Conservation (phyloP, 495 filamentous ascomycete genomes). For the Penicillium roqueforti region DNA sequence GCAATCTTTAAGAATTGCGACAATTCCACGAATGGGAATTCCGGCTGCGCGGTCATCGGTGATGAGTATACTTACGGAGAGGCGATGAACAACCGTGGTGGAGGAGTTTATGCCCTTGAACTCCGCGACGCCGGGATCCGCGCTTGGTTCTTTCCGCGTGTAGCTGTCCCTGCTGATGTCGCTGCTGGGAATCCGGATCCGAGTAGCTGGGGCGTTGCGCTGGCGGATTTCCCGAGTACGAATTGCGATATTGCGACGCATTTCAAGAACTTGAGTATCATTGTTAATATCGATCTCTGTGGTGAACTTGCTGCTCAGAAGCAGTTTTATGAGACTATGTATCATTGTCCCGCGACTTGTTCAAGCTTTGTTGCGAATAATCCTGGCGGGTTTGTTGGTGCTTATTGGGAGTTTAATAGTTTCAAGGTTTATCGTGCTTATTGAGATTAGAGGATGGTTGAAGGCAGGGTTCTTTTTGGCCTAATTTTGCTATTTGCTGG, state of each 20-base stretch:
- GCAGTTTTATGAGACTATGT: conserved; percentile 37
- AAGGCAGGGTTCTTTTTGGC: background rate
- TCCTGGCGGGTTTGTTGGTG: conserved; percentile 35
- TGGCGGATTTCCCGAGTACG: conserved; percentile 51
- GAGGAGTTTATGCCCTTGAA: conserved; percentile 49
- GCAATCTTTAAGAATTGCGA: conserved; percentile 31
- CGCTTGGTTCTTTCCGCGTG: conserved; percentile 46
- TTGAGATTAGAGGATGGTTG: background rate
- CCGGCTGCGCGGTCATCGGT: conserved; percentile 44
- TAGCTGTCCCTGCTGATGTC: conserved; percentile 38
- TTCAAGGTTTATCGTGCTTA: conserved; percentile 42
- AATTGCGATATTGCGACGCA: conserved; percentile 45
- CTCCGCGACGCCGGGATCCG: conserved; percentile 44
- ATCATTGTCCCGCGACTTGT: conserved; percentile 43
- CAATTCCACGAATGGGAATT: conserved; percentile 34
- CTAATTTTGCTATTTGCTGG: background rate
- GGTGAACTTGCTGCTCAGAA: conserved; percentile 35
- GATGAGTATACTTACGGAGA: conserved; percentile 34
- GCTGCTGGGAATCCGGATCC: conserved; percentile 37
- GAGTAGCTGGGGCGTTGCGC: conserved; percentile 41
- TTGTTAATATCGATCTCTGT: conserved; percentile 51
- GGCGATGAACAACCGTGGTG: conserved; percentile 44
- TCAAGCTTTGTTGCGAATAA: conserved; percentile 39
- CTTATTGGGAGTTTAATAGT: conserved; percentile 50
- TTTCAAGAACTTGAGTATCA: conserved; percentile 50